phyloP scores from a whole-genome alignment of 805 yeast species.

The Nakazawaea sp. region DNA sequence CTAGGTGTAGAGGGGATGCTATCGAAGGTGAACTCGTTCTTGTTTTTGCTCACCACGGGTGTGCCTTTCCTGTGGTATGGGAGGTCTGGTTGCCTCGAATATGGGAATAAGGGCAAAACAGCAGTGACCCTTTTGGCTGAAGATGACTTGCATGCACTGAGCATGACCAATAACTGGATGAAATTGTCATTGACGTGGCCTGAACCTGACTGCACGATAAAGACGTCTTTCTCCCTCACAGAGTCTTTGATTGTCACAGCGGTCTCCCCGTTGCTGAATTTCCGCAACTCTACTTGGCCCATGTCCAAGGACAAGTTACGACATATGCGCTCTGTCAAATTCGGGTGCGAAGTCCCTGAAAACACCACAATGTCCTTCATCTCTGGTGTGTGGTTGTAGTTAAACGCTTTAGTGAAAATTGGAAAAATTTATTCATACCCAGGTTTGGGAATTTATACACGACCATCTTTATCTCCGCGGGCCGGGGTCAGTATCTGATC shows the following conservation, averaged over 20 bases:
- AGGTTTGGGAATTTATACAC: too few relatives aligned
- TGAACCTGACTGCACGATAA: slow-evolving; percentile 80
- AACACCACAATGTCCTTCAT: slow-evolving; percentile 85
- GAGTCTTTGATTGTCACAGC: slow-evolving; percentile 80
- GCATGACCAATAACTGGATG: slow-evolving; percentile 73
- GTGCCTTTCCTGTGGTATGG: slow-evolving; percentile 78
- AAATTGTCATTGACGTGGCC: slow-evolving; percentile 86
- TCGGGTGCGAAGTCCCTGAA: slow-evolving; percentile 88
- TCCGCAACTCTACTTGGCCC: slow-evolving; percentile 58
- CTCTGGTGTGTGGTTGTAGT: too few relatives aligned
- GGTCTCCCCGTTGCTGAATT: slow-evolving; percentile 89
- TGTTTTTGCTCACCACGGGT: slow-evolving; percentile 38
- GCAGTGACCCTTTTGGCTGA: slow-evolving; percentile 86
- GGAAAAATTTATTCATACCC: not conserved
- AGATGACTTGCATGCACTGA: slow-evolving; percentile 91
- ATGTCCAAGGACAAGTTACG: slow-evolving; percentile 66
- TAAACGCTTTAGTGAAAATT: not conserved
- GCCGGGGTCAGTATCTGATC: slow-evolving; percentile 44
- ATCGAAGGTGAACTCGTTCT: slow-evolving; percentile 29
- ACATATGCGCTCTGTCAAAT: slow-evolving; percentile 69
- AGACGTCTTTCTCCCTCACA: slow-evolving; percentile 94
- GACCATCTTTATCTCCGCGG: too few relatives aligned
- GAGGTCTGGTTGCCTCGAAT: slow-evolving; percentile 92
- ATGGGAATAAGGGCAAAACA: slow-evolving; percentile 89
- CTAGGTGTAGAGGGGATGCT: slow-evolving; percentile 42